These are phyloP conservation scores for Camptophora hylomeconis DNA, from an alignment of 2,329 filamentous ascomycete genomes.

Conservation along the genomic window DNA sequence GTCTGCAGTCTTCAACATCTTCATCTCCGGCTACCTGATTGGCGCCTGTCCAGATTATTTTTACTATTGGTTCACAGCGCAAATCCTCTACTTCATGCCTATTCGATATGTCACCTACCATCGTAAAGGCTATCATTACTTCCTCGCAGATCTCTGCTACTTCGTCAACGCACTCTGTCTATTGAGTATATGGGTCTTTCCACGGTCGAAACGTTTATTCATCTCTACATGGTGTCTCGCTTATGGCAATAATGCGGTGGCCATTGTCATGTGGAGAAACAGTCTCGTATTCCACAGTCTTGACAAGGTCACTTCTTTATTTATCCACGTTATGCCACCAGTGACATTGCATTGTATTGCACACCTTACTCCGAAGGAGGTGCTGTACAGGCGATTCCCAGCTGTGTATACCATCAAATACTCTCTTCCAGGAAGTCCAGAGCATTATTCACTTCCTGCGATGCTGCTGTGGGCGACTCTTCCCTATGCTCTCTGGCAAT, in stretches of 20 bases:
- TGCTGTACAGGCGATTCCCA: slow-evolving; percentile 61
- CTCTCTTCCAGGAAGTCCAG: slow-evolving; percentile 54
- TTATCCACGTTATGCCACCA: slow-evolving; percentile 98
- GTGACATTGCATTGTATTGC: slow-evolving; percentile 85
- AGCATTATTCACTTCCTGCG: slow-evolving; percentile 63
- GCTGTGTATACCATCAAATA: slow-evolving; percentile 72
- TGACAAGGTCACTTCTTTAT: slow-evolving; percentile 93
- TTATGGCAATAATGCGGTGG: slow-evolving; percentile 92
- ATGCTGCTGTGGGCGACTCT: slow-evolving; percentile 94
- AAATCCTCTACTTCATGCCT: slow-evolving; percentile 92
- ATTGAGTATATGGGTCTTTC: slow-evolving; percentile 80
- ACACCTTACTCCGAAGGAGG: slow-evolving; percentile 57
- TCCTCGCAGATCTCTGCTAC: slow-evolving; percentile 93
- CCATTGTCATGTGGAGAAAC: slow-evolving; percentile 98
- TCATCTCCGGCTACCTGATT: slow-evolving; percentile 87
- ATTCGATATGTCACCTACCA: slow-evolving; percentile 88
- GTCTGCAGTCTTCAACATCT: slow-evolving; percentile 90
- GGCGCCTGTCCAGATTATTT: slow-evolving; percentile 76
- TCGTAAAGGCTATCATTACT: slow-evolving; percentile 87
- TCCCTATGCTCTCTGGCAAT: slow-evolving; percentile 86
- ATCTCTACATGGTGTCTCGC: slow-evolving; percentile 85
- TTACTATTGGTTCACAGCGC: slow-evolving; percentile 80
- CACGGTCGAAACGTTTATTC: slow-evolving; percentile 77
- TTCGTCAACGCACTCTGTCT: slow-evolving; percentile 85
- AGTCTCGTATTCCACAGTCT: slow-evolving; percentile 96